Conservation (phyloP, 306 rosid species). For the Ormosia emarginata region DNA sequence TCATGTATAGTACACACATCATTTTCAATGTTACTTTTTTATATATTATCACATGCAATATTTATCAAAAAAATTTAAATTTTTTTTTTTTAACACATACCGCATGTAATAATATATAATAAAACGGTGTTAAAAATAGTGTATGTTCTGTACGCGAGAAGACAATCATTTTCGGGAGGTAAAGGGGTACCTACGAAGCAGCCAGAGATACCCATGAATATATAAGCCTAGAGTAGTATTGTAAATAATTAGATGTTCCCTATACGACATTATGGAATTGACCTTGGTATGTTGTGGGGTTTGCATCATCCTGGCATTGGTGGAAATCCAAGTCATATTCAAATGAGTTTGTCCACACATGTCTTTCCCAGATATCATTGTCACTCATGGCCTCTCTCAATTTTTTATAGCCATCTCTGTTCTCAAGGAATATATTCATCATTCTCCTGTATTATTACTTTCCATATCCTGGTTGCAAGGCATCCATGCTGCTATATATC, state of each 20-base stretch:
- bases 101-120: too few relatives aligned
- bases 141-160: too few relatives aligned
- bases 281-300: conserved; percentile 35
- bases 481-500: not conserved
- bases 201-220: not conserved
- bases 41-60: too few relatives aligned
- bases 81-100: too few relatives aligned
- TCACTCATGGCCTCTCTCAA: conserved; percentile 15
- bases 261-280: conserved; percentile 22
- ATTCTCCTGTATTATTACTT: conserved; percentile 7
- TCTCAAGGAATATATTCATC: conserved; percentile 17
- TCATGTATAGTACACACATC: too few relatives aligned
- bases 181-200: conserved; percentile 10
- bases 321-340: conserved; percentile 61
- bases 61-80: too few relatives aligned
- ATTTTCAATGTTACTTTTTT: too few relatives aligned
- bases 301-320: conserved; percentile 21
- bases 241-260: not conserved
- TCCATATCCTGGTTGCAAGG: conserved; percentile 14
- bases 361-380: conserved; percentile 32
- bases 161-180: too few relatives aligned
- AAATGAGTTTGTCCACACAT: conserved; percentile 29
- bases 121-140: too few relatives aligned
- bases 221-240: not conserved
- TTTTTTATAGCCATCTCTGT: not conserved